phyloP scores from a whole-genome alignment of 2,329 filamentous ascomycete genomes.

The Aspergillus novoparasiticus region DNA sequence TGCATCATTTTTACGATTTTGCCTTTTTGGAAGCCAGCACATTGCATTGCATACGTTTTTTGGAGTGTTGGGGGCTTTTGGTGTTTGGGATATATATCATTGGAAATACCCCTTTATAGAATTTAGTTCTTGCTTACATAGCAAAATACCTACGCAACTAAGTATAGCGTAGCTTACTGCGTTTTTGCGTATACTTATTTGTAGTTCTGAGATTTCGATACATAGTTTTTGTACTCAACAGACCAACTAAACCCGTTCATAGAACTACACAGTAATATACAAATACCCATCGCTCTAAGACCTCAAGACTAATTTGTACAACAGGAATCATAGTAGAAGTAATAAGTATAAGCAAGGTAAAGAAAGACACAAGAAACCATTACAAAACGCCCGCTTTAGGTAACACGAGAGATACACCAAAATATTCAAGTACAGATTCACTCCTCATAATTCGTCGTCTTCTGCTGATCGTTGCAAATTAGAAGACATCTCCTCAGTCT shows the following conservation, averaged over 20 bases:
- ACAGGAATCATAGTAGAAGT: not conserved
- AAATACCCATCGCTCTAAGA: not conserved
- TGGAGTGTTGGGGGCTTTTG: not conserved
- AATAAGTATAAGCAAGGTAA: not conserved
- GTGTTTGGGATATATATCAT: not conserved
- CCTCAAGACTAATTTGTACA: not conserved
- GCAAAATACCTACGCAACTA: not conserved
- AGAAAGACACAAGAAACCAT: not conserved
- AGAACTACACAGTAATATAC: not conserved
- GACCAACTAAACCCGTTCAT: not conserved
- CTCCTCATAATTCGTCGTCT: not conserved
- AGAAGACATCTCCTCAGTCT: not conserved
- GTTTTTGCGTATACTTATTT: not conserved
- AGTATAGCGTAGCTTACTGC: not conserved
- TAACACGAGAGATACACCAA: not conserved
- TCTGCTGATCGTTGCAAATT: not conserved
- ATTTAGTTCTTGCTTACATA: not conserved
- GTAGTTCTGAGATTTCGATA: not conserved
- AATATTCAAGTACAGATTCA: not conserved
- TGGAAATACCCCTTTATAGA: not conserved
- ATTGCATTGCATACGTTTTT: not conserved
- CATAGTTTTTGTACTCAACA: not conserved
- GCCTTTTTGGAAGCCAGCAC: not conserved
- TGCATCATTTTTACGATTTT: not conserved
- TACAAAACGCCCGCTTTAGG: not conserved